Conservation (phyloP, 176 grass and related monocot species). For the Paspalum notatum region DNA sequence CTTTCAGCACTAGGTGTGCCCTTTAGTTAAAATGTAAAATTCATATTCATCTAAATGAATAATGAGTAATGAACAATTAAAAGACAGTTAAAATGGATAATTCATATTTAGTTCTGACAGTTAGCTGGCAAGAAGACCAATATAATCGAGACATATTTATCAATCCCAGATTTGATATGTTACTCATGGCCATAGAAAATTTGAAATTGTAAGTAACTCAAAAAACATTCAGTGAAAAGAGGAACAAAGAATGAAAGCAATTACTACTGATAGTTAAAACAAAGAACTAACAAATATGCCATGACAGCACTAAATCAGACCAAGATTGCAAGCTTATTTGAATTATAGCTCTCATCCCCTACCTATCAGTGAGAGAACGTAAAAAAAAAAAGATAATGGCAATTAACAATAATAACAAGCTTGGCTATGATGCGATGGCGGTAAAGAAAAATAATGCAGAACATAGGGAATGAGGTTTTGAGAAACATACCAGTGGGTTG, state of each 20-base stretch:
- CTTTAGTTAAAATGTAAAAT: no score
- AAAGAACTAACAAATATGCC: not conserved
- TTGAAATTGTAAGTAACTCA: not conserved
- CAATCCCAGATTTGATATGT: not conserved
- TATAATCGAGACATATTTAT: not conserved
- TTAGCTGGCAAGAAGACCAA: not conserved
- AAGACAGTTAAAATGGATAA: not conserved
- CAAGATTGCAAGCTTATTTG: not conserved
- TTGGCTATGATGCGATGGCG: not conserved
- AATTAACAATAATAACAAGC: slow-evolving; percentile 6
- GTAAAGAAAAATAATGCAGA: not conserved
- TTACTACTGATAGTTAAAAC: not conserved
- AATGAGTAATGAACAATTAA: not conserved
- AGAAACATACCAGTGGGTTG: slow-evolving; percentile 59
- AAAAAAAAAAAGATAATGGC: not conserved
- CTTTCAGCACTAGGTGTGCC: no score
- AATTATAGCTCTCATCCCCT: not conserved
- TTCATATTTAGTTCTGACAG: slow-evolving; percentile 8
- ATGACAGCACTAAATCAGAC: slow-evolving; percentile 1
- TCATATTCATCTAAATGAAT: not conserved
- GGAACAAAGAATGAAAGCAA: not conserved
- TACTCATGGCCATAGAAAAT: not conserved
- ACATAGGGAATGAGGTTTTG: slow-evolving; percentile 10
- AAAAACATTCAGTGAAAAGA: slow-evolving; percentile 14
- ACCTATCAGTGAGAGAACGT: not conserved